Conservation (phyloP, 495 filamentous ascomycete genomes). For the Podospora appendiculata region DNA sequence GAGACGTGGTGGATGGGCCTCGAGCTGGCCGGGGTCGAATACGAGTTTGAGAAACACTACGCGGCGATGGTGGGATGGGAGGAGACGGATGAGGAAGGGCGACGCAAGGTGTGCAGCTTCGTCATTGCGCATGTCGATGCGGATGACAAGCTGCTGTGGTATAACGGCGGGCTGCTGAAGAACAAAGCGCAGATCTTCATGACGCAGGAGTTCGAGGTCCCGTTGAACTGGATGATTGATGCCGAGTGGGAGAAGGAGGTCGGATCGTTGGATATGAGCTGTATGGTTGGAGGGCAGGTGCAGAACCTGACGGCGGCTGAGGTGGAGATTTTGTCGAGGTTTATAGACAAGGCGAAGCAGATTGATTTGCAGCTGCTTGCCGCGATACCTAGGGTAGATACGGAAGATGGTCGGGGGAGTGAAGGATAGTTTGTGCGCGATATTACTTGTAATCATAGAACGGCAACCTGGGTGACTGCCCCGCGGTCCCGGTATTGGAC, state of each 20-base stretch:
- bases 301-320: background rate
- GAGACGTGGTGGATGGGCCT: background rate
- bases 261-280: background rate
- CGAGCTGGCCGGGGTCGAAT: background rate
- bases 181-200: background rate
- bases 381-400: too few relatives aligned
- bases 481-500: too few relatives aligned
- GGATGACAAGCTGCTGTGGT: background rate
- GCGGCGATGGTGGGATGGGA: background rate
- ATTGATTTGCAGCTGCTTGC: background rate
- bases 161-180: background rate
- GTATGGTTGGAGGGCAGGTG: background rate
- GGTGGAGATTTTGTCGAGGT: background rate
- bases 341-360: background rate
- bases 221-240: background rate
- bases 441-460: too few relatives aligned
- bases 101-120: background rate
- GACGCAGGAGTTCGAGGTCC: background rate
- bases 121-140: background rate
- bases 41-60: constrained; percentile 1
- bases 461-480: too few relatives aligned
- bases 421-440: too few relatives aligned
- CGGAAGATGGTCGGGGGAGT: too few relatives aligned
- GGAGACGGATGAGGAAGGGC: background rate
- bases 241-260: background rate